These are phyloP conservation scores for Miamiensis avidus DNA, from an alignment of 169 alveolate species.

Conservation along the genomic window DNA sequence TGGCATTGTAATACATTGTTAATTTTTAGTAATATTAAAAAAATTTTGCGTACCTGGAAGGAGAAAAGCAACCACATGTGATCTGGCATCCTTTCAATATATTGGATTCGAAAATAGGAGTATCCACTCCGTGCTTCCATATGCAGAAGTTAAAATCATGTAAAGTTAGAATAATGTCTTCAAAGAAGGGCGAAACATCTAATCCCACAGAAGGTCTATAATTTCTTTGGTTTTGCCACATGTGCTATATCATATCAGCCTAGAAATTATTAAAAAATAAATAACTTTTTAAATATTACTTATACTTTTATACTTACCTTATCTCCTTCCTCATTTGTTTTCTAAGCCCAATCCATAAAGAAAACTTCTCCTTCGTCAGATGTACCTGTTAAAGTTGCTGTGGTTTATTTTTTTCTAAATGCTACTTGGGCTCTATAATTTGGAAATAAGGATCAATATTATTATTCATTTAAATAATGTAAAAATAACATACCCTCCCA, in stretches of 20 bases:
- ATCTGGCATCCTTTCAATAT: constrained; percentile 72
- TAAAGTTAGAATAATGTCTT: constrained; percentile 79
- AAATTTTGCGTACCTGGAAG: constrained; percentile 31
- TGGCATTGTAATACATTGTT: background rate
- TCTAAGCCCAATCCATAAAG: constrained; percentile 83
- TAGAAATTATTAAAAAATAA: background rate
- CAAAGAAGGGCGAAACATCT: constrained; percentile 77
- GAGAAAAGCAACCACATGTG: constrained; percentile 87
- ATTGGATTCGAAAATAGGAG: constrained; percentile 77
- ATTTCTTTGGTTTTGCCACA: constrained; percentile 69
- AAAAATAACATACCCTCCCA: constrained; percentile 57
- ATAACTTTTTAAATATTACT: background rate
- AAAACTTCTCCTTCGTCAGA: constrained; percentile 86
- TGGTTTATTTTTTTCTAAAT: constrained; percentile 27
- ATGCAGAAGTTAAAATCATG: constrained; percentile 87
- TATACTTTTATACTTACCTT: constrained; percentile 12
- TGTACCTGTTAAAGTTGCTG: constrained; percentile 76
- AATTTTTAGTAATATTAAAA: too few relatives aligned
- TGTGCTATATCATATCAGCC: constrained; percentile 62
- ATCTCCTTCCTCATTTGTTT: constrained; percentile 64
- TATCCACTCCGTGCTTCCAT: constrained; percentile 73
- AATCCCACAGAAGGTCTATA: constrained; percentile 80
- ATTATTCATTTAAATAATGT: constrained; percentile 50
- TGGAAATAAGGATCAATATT: too few relatives aligned
- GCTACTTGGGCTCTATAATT: constrained; percentile 12